phyloP scores from a whole-genome alignment of 192 early-diverging fungal species.

The Linderina pennispora region DNA sequence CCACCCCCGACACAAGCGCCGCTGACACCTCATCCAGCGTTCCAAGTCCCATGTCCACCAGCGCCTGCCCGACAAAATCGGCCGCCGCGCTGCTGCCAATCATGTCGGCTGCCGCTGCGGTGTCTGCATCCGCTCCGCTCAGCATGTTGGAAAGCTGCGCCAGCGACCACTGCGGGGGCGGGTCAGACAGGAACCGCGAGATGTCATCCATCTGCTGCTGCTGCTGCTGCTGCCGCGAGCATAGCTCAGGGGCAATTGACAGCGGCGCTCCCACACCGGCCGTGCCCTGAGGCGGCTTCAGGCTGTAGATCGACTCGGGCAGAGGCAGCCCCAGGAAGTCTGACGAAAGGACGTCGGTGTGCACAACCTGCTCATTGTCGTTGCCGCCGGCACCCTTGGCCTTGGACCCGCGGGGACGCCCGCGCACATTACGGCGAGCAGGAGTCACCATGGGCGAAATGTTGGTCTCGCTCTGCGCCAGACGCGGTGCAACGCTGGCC shows the following conservation, averaged over 20 bases:
- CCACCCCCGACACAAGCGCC: not conserved
- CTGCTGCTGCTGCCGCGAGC: too few relatives aligned
- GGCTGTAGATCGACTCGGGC: constrained; percentile 39
- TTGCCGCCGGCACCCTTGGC: constrained; percentile 2
- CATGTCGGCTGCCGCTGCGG: constrained; percentile 2
- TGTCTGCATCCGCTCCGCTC: constrained; percentile 2
- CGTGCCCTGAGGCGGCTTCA: constrained; percentile 13
- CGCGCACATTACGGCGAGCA: constrained; percentile 18
- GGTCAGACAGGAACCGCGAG: constrained; percentile 12
- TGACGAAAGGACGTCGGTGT: constrained; percentile 39
- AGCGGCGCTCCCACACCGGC: constrained; percentile 1
- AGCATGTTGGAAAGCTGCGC: constrained; percentile 40
- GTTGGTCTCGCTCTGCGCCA: constrained; percentile 39
- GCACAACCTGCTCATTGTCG: constrained; percentile 12
- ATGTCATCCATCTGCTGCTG: constrained; percentile 26
- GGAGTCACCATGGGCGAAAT: constrained; percentile 16
- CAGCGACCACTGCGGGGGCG: constrained; percentile 38
- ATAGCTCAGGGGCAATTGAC: constrained; percentile 23
- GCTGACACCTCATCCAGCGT: not conserved
- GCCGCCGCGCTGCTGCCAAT: constrained; percentile 17
- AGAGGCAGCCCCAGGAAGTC: constrained; percentile 43
- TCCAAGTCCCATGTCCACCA: constrained; percentile 32
- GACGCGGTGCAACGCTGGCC: constrained; percentile 17
- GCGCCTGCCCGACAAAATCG: constrained; percentile 23
- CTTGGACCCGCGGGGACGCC: too few relatives aligned